These are phyloP conservation scores for Chloranthus sessilifolius DNA, from an alignment of 164 flowering plant species.

Conservation along the genomic window DNA sequence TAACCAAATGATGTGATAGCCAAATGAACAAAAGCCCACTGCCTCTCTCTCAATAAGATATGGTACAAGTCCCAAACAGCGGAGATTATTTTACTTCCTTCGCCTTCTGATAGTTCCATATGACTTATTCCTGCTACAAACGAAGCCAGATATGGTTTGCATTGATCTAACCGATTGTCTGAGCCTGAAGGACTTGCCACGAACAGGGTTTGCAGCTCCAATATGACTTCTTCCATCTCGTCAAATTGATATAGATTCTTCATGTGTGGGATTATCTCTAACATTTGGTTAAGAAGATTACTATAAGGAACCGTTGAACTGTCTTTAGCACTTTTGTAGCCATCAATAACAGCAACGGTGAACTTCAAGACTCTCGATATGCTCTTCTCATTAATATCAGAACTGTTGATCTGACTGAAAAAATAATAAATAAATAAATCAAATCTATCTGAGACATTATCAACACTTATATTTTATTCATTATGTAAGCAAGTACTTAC, in stretches of 20 bases:
- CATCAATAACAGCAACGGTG: slow-evolving; percentile 31
- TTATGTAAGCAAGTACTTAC: slow-evolving; percentile 42
- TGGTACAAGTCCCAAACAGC: slow-evolving; percentile 78
- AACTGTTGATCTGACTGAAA: slow-evolving; percentile 45
- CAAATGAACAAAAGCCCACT: slow-evolving; percentile 82
- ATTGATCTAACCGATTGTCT: slow-evolving; percentile 32
- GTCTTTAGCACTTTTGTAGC: slow-evolving; percentile 33
- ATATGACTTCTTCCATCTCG: slow-evolving; percentile 54
- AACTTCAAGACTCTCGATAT: slow-evolving; percentile 35
- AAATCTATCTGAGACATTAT: background rate
- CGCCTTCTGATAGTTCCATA: slow-evolving; percentile 51
- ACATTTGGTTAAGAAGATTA: slow-evolving; percentile 53
- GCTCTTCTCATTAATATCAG: slow-evolving; percentile 51
- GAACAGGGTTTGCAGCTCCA: slow-evolving; percentile 67
- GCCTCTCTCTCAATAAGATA: slow-evolving; percentile 66
- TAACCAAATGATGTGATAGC: slow-evolving; percentile 71
- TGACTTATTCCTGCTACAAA: slow-evolving; percentile 70
- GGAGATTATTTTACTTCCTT: slow-evolving; percentile 36
- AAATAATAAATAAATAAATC: slow-evolving; percentile 3
- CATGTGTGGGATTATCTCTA: slow-evolving; percentile 52
- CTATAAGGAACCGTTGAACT: slow-evolving; percentile 29
- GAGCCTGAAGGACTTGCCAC: slow-evolving; percentile 27
- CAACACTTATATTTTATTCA: background rate
- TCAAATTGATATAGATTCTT: slow-evolving; percentile 50
- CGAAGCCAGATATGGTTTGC: slow-evolving; percentile 62